Evolutionary conservation across 768 basidiomycete genomes (phyloP).

Genomic region (Auriscalpium orientale): DNA sequence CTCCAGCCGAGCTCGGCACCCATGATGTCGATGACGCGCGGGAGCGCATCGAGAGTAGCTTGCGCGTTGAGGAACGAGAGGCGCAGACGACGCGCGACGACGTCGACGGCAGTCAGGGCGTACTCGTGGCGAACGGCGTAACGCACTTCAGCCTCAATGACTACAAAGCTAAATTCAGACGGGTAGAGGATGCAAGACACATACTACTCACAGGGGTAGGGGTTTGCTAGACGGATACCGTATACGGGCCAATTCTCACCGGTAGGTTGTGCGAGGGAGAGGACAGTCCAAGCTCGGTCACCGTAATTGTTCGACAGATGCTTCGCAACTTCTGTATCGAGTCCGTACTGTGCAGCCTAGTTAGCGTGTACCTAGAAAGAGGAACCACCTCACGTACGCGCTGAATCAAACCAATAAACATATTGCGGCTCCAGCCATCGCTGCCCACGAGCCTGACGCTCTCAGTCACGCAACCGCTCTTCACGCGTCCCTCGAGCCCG

Average conservation of each 20-base stretch:
- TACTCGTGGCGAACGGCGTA: constrained; percentile 89
- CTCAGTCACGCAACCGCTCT: constrained; percentile 69
- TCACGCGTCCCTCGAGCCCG: constrained; percentile 46
- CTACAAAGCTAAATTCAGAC: constrained; percentile 25
- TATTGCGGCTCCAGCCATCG: constrained; percentile 90
- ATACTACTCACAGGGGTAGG: constrained; percentile 63
- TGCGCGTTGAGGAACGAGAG: constrained; percentile 90
- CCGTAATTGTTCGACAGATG: constrained; percentile 94
- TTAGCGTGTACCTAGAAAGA: neutral
- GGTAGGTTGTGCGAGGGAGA: constrained; percentile 69
- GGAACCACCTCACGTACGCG: constrained; percentile 41
- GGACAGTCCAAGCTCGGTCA: constrained; percentile 94
- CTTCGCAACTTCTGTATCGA: constrained; percentile 87
- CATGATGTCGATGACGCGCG: constrained; percentile 89
- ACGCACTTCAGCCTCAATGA: constrained; percentile 88
- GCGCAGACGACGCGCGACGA: constrained; percentile 88
- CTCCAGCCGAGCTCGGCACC: constrained; percentile 78
- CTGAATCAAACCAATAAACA: constrained; percentile 96
- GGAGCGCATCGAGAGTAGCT: constrained; percentile 77
- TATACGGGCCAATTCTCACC: constrained; percentile 82
- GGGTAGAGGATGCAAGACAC: neutral
- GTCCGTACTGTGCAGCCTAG: constrained; percentile 54
- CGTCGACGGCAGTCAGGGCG: constrained; percentile 86
- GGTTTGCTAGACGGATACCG: constrained; percentile 59
- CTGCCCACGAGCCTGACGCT: constrained; percentile 80